Percentiles rank a stretch among this genome's conserved stretches.
These are phyloP conservation scores for Coccomyxa sp. DNA, from an alignment of 139 green algal genomes.

Conservation along the genomic window DNA sequence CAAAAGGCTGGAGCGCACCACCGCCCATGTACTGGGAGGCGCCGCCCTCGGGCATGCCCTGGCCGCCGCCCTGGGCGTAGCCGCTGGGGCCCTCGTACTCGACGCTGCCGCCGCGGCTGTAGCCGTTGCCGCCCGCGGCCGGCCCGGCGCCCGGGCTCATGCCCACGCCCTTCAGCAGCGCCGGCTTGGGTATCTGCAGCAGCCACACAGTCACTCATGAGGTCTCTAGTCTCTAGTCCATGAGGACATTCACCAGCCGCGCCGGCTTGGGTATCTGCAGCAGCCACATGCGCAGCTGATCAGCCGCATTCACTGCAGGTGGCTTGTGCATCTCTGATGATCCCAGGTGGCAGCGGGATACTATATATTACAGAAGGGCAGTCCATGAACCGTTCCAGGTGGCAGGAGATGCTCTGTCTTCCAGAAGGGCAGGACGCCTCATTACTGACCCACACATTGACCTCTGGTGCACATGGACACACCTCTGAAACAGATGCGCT, in stretches of 20 bases:
- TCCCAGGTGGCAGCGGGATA: background rate
- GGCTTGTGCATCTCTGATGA: background rate
- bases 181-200: conserved; percentile 6
- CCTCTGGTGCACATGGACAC: background rate
- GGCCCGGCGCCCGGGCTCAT: conserved; percentile 16
- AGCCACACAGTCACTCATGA: background rate
- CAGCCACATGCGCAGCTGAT: background rate
- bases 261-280: background rate
- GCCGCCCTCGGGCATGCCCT: background rate
- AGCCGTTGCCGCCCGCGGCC: background rate
- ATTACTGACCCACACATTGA: background rate
- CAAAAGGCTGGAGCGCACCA: background rate
- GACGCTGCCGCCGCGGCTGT: background rate
- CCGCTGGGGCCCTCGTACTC: background rate
- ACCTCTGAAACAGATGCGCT: background rate
- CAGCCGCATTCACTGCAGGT: background rate
- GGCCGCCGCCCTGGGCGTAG: background rate
- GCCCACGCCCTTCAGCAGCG: conserved; percentile 21
- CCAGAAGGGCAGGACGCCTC: background rate
- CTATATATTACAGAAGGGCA: background rate
- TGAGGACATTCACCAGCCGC: conserved; percentile 22
- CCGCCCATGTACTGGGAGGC: no score
- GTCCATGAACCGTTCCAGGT: no score
- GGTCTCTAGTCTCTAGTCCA: no score
- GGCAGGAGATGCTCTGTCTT: no score